These are phyloP conservation scores for Phaeosphaeriaceae sp. DNA, from an alignment of 2,329 filamentous ascomycete genomes.

Conservation along the genomic window DNA sequence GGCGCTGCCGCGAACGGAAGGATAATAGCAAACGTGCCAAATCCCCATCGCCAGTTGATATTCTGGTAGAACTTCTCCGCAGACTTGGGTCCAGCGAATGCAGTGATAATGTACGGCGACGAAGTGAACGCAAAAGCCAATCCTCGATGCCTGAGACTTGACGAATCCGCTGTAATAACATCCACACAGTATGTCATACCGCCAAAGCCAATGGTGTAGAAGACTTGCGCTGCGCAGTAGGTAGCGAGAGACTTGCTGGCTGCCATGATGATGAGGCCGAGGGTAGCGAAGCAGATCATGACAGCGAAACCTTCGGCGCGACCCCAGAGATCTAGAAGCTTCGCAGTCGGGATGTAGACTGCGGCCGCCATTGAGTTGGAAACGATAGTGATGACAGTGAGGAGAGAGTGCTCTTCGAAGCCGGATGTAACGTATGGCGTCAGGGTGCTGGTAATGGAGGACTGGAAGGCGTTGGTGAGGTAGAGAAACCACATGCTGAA, in stretches of 20 bases:
- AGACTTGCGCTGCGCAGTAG: slow-evolving; percentile 31
- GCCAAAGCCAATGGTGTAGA: slow-evolving; percentile 64
- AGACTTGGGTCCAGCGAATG: slow-evolving; percentile 20
- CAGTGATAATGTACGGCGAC: slow-evolving; percentile 25
- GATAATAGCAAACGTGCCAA: slow-evolving; percentile 70
- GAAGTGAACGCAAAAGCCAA: slow-evolving; percentile 62
- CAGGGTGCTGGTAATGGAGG: slow-evolving; percentile 45
- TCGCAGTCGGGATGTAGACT: slow-evolving; percentile 47
- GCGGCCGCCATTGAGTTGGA: slow-evolving; percentile 39
- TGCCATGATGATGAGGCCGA: slow-evolving; percentile 69
- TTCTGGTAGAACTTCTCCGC: slow-evolving; percentile 54
- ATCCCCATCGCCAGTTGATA: slow-evolving; percentile 63
- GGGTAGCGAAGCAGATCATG: slow-evolving; percentile 37
- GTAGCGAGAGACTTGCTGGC: slow-evolving; percentile 60
- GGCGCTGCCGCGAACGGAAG: slow-evolving; percentile 66
- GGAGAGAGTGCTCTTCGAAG: slow-evolving; percentile 34
- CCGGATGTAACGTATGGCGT: slow-evolving; percentile 40
- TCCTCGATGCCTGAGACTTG: slow-evolving; percentile 63
- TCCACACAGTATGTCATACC: slow-evolving; percentile 66
- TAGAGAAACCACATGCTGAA: slow-evolving; percentile 43
- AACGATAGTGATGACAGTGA: slow-evolving; percentile 34
- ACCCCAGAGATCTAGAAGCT: slow-evolving; percentile 50
- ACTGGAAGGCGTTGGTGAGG: slow-evolving; percentile 53
- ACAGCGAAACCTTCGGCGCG: slow-evolving; percentile 45
- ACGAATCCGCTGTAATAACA: slow-evolving; percentile 68